Evolutionary conservation across 2,329 filamentous ascomycete genomes (phyloP).

Genomic region (Harringtonia lauricola): DNA sequence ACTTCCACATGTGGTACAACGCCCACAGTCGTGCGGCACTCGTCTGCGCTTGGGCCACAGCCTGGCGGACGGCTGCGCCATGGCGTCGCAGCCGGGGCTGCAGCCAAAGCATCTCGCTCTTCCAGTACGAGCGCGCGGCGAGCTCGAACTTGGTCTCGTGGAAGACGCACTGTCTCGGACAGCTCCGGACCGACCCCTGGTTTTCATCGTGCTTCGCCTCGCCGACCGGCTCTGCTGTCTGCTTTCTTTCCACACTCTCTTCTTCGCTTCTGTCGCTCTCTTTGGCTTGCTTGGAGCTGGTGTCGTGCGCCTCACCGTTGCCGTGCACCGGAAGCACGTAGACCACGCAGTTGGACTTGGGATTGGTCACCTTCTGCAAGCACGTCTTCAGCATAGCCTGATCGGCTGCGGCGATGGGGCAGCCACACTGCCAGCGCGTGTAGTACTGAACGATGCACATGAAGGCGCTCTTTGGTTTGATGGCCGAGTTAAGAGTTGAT

Average conservation of each 20-base stretch:
- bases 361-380: not conserved
- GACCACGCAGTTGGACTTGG: not conserved
- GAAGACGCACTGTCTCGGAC: conserved; percentile 2
- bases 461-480: not conserved
- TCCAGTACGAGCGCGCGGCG: conserved; percentile 3
- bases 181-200: not conserved
- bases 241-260: not conserved
- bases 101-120: conserved; percentile 9
- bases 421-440: conserved; percentile 6
- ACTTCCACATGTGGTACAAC: conserved; percentile 8
- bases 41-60: not conserved
- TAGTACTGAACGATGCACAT: conserved; percentile 6
- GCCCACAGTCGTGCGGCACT: conserved; percentile 6
- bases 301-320: not conserved
- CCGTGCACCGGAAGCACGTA: not conserved
- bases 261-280: conserved; percentile 11
- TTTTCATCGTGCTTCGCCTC: not conserved
- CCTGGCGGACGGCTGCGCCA: not conserved
- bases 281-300: not conserved
- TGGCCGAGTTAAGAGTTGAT: too few relatives aligned
- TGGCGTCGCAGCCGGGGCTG: not conserved
- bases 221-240: too few relatives aligned
- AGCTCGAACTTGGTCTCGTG: conserved; percentile 6
- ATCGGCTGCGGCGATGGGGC: not conserved
- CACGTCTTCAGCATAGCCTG: conserved; percentile 2